Evolutionary conservation across 2,329 filamentous ascomycete genomes (phyloP), one percentile per base, ranked within the genome.

Genomic region (Clarireedia monteithiana): DNA sequence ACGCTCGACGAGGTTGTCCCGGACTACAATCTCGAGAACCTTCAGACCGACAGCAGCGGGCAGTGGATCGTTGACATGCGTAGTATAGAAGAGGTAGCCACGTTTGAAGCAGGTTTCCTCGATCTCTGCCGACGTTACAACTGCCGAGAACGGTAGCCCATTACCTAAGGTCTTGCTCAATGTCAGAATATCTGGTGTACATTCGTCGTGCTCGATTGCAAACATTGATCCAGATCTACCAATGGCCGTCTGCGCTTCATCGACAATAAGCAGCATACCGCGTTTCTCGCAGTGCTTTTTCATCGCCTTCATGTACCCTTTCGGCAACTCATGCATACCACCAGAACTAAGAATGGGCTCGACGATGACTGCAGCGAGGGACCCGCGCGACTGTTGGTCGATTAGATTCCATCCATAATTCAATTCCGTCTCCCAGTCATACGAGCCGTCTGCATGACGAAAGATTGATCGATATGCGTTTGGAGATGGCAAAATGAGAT

Each of bases 391-490:
- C 54, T 80, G 77, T 46, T 75, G 72, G 58, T 87, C 82, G 20
- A 87, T 72, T 68, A 86, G 71, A 17, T 72, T 71, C 75, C 81
- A 86, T 4, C 81, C 82, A 61, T 79, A 86, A 10, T 82, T 75
- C 14, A 87, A 69, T 65, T 87, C 84, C 0, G 79, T 77, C 60
- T 82, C 73, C 83, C 83, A 87, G 64, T 87, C 83, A 59, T 87
- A 81, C 0, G 75, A 75, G 0, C 82, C 82, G 59, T 86, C 81
- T 0, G 76, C 23, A 38, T 77, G 75, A 9, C 79, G 75, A 67
- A 87, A 87, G 0, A 77, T 73, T 0, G 82, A 85, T 4, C 82
- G 77, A 64, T 85, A 86, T 0, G 77, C 73, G 60, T 85, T 79
- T 0, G 83, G 83, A 0, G 79, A 74, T 0, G 83, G 83, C 38